These are phyloP conservation scores for Plasmopara muralis DNA, from an alignment of 352 stramenopile species.

Conservation along the genomic window DNA sequence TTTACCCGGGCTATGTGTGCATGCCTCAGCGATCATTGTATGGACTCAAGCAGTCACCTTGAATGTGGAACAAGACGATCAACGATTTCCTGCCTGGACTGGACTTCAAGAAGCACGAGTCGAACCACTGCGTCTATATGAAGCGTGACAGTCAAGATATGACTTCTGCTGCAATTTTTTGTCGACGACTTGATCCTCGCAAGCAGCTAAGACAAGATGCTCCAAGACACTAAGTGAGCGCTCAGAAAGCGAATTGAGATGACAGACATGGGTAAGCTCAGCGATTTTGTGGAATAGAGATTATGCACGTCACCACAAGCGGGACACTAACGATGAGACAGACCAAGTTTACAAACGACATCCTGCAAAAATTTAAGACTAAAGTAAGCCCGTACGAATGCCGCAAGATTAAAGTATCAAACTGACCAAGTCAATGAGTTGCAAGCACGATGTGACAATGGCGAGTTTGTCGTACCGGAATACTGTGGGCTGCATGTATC, in stretches of 20 bases:
- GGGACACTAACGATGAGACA: background rate
- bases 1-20: no score
- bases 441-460: conserved; percentile 1
- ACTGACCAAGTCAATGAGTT: background rate
- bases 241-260: background rate
- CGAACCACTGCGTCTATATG: no score
- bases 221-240: background rate
- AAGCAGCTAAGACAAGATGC: background rate
- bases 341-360: background rate
- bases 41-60: no score
- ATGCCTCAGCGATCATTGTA: no score
- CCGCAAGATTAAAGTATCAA: background rate
- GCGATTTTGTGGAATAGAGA: background rate
- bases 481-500: background rate
- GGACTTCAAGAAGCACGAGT: background rate
- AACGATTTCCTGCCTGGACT: conserved; percentile 1
- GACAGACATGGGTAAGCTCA: background rate
- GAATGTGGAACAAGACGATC: background rate
- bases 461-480: background rate
- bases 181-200: background rate
- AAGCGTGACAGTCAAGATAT: background rate
- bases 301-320: no score
- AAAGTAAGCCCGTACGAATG: background rate
- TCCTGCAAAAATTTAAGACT: no score
- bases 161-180: background rate